phyloP scores from a whole-genome alignment of 352 stramenopile species.

The Albugo laibachii region DNA sequence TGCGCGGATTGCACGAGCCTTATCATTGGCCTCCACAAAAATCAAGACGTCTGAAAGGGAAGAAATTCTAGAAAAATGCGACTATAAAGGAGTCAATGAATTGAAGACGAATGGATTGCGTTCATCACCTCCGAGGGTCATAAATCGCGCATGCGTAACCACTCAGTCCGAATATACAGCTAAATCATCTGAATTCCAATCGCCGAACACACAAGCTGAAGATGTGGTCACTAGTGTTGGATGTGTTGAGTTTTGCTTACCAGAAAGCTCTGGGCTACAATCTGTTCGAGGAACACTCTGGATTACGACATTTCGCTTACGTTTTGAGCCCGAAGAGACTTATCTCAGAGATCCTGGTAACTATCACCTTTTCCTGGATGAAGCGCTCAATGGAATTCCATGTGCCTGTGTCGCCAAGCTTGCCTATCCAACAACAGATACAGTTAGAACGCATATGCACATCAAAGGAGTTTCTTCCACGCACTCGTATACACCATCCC shows the following conservation, averaged over 20 bases:
- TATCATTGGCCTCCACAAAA: slow-evolving; percentile 35
- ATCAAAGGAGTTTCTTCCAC: slow-evolving; percentile 4
- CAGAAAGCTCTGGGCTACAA: slow-evolving; percentile 16
- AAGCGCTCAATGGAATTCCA: slow-evolving; percentile 36
- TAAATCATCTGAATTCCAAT: not conserved
- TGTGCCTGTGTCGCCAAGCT: slow-evolving; percentile 39
- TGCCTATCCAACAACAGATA: slow-evolving; percentile 28
- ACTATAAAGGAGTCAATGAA: not conserved
- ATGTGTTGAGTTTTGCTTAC: slow-evolving; percentile 25
- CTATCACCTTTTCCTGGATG: slow-evolving; percentile 37
- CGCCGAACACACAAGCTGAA: not conserved
- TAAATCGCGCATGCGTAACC: not conserved
- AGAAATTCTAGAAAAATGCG: not conserved
- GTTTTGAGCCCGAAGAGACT: slow-evolving; percentile 36
- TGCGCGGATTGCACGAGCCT: slow-evolving; percentile 51
- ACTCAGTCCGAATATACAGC: not conserved
- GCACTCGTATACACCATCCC: slow-evolving; percentile 14
- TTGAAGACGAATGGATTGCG: not conserved
- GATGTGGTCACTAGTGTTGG: not conserved
- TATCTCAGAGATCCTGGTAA: slow-evolving; percentile 18
- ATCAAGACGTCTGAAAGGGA: not conserved
- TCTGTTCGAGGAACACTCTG: slow-evolving; percentile 31
- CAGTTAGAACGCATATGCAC: not conserved
- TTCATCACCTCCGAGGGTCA: not conserved
- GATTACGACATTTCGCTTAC: slow-evolving; percentile 47